These are phyloP conservation scores for Rachicladosporium sp. DNA, from an alignment of 2,329 filamentous ascomycete species.

Conservation along the genomic window DNA sequence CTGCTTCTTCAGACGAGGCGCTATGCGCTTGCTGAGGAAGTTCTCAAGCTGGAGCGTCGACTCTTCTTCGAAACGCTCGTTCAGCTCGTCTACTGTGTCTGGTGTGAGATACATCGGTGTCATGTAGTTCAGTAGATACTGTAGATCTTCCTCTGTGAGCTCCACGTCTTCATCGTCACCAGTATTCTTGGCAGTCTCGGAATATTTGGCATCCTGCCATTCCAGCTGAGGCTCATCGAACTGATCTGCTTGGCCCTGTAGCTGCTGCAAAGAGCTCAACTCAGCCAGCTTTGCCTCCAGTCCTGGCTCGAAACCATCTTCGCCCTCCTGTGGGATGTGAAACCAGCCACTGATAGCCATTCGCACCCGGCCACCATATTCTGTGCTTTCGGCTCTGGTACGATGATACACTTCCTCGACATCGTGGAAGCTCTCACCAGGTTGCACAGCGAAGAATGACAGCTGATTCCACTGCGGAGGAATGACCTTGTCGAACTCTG, in stretches of 20 bases:
- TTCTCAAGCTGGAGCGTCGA: slow-evolving; percentile 72
- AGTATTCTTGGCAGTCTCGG: slow-evolving; percentile 33
- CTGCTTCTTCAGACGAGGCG: slow-evolving; percentile 56
- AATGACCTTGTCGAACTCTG: slow-evolving; percentile 69
- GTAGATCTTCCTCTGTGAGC: slow-evolving; percentile 68
- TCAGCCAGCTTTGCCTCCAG: slow-evolving; percentile 79
- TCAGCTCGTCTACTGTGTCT: slow-evolving; percentile 73
- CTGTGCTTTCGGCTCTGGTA: slow-evolving; percentile 45
- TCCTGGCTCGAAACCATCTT: slow-evolving; percentile 81
- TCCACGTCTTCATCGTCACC: slow-evolving; percentile 49
- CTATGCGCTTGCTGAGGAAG: slow-evolving; percentile 69
- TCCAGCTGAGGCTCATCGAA: slow-evolving; percentile 68
- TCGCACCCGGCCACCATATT: slow-evolving; percentile 64
- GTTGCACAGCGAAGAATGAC: slow-evolving; percentile 95
- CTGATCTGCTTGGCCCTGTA: slow-evolving; percentile 81
- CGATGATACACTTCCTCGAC: slow-evolving; percentile 90
- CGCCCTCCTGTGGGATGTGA: slow-evolving; percentile 89
- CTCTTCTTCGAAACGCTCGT: slow-evolving; percentile 66
- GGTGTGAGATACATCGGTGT: slow-evolving; percentile 83
- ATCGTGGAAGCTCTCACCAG: slow-evolving; percentile 97
- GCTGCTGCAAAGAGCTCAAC: slow-evolving; percentile 81
- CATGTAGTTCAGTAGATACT: slow-evolving; percentile 84
- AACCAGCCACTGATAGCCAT: slow-evolving; percentile 99
- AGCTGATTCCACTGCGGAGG: slow-evolving; percentile 95
- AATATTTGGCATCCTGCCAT: slow-evolving; percentile 30